These are phyloP conservation scores for Parastagonospora avenae DNA, from an alignment of 2,329 filamentous ascomycete species.

Conservation along the genomic window DNA sequence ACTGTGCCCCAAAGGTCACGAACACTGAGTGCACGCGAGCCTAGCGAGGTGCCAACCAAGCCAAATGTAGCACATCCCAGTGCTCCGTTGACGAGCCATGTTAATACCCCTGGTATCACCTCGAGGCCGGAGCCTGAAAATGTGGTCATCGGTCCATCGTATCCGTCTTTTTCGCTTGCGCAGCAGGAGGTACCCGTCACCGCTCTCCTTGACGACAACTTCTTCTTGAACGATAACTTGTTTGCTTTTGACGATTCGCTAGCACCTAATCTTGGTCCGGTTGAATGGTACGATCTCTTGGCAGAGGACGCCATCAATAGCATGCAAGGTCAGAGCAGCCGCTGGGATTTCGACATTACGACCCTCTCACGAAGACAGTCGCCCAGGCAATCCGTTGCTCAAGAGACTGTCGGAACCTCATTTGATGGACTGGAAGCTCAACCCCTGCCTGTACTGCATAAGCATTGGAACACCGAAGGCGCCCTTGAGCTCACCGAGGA, in stretches of 20 bases:
- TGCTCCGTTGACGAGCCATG: neutral
- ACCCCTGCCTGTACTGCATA: conserved; percentile 8
- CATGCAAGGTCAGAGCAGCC: conserved; percentile 28
- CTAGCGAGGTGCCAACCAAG: conserved; percentile 8
- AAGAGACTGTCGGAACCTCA: conserved; percentile 23
- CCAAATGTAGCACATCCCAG: neutral
- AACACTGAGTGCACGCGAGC: conserved; percentile 16
- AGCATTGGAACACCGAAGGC: conserved; percentile 32
- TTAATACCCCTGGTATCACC: conserved; percentile 7
- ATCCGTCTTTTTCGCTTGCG: conserved; percentile 17
- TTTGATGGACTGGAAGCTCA: conserved; percentile 7
- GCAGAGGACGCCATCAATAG: conserved; percentile 49
- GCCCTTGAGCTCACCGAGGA: conserved; percentile 37
- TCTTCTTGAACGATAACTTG: conserved; percentile 29
- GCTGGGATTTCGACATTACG: conserved; percentile 15
- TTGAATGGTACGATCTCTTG: conserved; percentile 56
- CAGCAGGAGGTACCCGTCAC: conserved; percentile 19
- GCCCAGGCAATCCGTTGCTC: conserved; percentile 26
- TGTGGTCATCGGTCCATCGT: conserved; percentile 5
- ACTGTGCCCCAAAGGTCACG: conserved; percentile 10
- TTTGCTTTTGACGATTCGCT: conserved; percentile 36
- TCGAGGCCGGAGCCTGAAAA: neutral
- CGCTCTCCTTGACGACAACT: conserved; percentile 26
- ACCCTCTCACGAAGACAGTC: conserved; percentile 40
- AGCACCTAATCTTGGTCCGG: conserved; percentile 49